Evolutionary conservation across 1,284 basidiomycete species (phyloP), one percentile per base, ranked within the genome.

Genomic region (Rhodotorula glutinis): DNA sequence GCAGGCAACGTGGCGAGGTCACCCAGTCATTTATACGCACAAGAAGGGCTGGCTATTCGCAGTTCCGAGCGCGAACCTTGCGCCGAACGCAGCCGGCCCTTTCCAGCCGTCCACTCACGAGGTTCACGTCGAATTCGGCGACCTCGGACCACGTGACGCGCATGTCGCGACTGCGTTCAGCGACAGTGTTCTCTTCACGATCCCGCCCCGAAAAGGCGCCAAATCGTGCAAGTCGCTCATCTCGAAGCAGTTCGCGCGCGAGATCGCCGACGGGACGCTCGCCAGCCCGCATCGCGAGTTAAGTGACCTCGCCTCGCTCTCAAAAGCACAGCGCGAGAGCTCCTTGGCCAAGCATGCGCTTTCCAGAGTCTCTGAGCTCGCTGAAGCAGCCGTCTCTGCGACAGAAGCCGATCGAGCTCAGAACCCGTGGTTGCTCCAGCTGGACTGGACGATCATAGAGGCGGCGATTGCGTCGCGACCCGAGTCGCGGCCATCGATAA

Each of bases 31-130:
- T 25, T 72, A 60, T 56, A 63, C 69, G 27, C 71, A 73, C n/a
- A 71, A 65, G 58, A 66, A 70, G 41, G 76, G 74, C 19, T 77
- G 70, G 73, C 65, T 75, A 29, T 76, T 71, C 40, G 67, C 63
- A 41, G 71, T 75, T 7, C 67, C 62, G 10, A 41, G 44, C 23
- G 11, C n/a, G 30, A 41, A n/a, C 17, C 17, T 16, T 2, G 30
- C 11, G 29, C 30, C 43, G 17, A 3, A 19, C 53, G 47, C 59
- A 60, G 43, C 43, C 74, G 38, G 64, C 29, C 67, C 72, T 30
- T 75, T 77, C 29, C 46, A 65, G 0, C 68, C 76, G 38, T 21
- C 19, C 2, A 27, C 38, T 7, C 75, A 76, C 7, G 76, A 79
- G 62, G 71, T 70, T 71, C 70, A 68, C 44, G 58, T 66, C 52